These are phyloP conservation scores for Didymella keratinophila DNA, from an alignment of 2,329 filamentous ascomycete species.

Conservation along the genomic window DNA sequence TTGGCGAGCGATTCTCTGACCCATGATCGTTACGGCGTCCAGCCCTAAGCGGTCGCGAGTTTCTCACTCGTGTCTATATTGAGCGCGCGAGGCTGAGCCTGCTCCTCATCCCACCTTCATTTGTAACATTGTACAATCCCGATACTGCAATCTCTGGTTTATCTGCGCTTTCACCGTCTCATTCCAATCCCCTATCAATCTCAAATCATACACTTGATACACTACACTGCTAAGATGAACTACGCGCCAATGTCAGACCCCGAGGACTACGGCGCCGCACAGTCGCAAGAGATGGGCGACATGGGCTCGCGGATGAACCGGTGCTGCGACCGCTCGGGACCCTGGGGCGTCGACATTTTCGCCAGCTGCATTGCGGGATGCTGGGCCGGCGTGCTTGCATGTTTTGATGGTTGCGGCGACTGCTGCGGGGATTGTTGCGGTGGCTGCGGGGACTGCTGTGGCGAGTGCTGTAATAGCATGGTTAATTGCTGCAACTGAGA, in stretches of 20 bases:
- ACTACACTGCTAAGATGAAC: slow-evolving; percentile 17
- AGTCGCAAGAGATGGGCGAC: slow-evolving; percentile 16
- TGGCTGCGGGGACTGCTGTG: slow-evolving; percentile 15
- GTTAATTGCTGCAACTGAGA: slow-evolving; percentile 13
- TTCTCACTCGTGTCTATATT: slow-evolving; percentile 10
- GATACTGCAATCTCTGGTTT: neutral
- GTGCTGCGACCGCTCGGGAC: slow-evolving; percentile 22
- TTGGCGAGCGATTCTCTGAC: neutral
- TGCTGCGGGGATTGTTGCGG: slow-evolving; percentile 13
- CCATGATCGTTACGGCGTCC: neutral
- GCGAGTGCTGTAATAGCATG: slow-evolving; percentile 16
- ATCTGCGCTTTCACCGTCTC: neutral
- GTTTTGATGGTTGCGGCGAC: slow-evolving; percentile 17
- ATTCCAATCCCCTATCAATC: neutral
- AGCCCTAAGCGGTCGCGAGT: neutral
- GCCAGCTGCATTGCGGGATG: slow-evolving; percentile 22
- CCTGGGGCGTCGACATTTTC: slow-evolving; percentile 27
- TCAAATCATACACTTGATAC: too few species aligned
- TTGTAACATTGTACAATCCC: neutral
- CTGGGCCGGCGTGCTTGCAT: slow-evolving; percentile 19
- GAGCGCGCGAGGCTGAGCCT: neutral
- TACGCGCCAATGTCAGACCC: slow-evolving; percentile 20
- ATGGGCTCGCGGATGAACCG: slow-evolving; percentile 9
- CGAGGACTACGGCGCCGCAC: slow-evolving; percentile 14
- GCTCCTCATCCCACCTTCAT: neutral